Evolutionary conservation across 78 protist species (phyloP).

Genomic region (Pigoraptor vietnamica): DNA sequence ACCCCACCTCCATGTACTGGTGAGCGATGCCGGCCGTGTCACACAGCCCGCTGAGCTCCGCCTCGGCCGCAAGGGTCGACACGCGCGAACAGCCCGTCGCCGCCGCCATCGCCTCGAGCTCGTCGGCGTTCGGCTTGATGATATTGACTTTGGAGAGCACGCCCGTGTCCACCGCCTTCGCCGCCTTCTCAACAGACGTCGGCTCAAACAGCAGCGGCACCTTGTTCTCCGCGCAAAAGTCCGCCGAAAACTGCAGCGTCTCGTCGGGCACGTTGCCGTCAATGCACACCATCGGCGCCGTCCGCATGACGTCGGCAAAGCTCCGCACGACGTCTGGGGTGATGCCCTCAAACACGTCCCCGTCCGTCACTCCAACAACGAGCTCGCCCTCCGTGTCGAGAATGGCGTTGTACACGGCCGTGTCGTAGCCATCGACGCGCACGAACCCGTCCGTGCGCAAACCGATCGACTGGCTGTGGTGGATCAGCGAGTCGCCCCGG

Average conservation of each 20-base stretch:
- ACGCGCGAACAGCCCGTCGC: background rate
- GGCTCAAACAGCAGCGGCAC: background rate
- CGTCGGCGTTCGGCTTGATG: background rate
- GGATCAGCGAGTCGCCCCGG: background rate
- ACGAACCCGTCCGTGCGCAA: background rate
- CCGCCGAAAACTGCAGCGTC: background rate
- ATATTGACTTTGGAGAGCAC: background rate
- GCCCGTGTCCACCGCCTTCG: background rate
- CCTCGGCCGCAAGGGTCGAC: background rate
- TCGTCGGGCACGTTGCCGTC: background rate
- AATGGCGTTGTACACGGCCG: constrained; percentile 10
- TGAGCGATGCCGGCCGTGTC: background rate
- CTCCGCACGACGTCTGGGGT: background rate
- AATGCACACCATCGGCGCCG: background rate
- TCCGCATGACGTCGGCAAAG: background rate
- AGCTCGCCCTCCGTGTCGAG: background rate
- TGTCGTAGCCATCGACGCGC: background rate
- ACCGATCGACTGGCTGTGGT: background rate
- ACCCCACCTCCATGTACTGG: background rate
- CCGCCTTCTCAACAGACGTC: background rate
- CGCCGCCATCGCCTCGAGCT: constrained; percentile 2
- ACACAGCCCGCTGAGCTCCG: background rate
- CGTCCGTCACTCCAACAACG: background rate
- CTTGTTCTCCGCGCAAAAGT: background rate
- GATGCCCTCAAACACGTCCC: background rate